These are phyloP conservation scores for Dryas integrifolia DNA, from an alignment of 331 rosid species.

Conservation along the genomic window DNA sequence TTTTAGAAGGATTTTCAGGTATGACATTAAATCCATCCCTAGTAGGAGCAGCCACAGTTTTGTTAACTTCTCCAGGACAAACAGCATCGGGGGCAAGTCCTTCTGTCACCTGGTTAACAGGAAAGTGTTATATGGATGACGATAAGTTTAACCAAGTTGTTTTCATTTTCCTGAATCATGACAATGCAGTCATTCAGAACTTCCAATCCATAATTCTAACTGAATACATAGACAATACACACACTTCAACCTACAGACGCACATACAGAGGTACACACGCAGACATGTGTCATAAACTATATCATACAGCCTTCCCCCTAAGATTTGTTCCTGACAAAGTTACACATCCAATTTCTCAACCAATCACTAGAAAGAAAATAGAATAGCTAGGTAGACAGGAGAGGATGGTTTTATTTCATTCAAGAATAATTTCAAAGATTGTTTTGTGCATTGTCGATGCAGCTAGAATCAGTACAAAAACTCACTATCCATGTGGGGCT, in stretches of 20 bases:
- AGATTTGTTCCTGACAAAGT: neutral
- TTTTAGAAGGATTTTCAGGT: constrained; percentile 26
- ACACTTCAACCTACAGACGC: neutral
- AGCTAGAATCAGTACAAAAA: neutral
- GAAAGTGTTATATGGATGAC: constrained; percentile 10
- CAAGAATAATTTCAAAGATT: neutral
- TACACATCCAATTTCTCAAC: neutral
- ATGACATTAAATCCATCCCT: constrained; percentile 21
- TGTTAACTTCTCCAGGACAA: constrained; percentile 28
- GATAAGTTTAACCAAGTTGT: constrained; percentile 18
- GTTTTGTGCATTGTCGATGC: too few relatives aligned
- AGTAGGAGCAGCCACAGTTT: constrained; percentile 30
- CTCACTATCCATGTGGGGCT: neutral
- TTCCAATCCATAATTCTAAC: constrained; percentile 10
- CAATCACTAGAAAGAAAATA: neutral
- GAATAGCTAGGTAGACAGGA: constrained; percentile 5
- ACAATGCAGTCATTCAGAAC: constrained; percentile 22
- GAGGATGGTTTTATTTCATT: neutral
- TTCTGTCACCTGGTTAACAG: constrained; percentile 40
- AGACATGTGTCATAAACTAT: neutral
- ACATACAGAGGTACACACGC: neutral
- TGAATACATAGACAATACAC: neutral
- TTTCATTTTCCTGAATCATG: constrained; percentile 42
- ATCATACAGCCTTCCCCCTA: neutral
- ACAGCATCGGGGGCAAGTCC: constrained; percentile 26